Conservation (phyloP, 2,329 filamentous ascomycete species). For the Catunica adiposa region DNA sequence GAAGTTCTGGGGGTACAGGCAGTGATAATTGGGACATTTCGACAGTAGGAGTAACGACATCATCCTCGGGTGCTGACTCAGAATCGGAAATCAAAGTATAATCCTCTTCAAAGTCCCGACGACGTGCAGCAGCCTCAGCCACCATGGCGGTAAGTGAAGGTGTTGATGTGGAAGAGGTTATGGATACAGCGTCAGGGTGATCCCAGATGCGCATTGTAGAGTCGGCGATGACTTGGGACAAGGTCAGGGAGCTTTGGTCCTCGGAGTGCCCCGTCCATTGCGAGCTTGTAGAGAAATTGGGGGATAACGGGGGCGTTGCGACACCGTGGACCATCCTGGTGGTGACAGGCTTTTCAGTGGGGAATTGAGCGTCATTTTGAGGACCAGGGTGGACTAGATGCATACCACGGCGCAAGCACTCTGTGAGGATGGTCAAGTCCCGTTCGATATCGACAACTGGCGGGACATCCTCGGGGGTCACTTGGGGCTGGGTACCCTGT, state of each 20-base stretch:
- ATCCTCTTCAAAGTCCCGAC: not conserved
- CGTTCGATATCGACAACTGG: slow-evolving; percentile 9
- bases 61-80: not conserved
- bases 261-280: not conserved
- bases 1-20: not conserved
- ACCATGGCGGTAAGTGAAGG: not conserved
- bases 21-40: not conserved
- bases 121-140: not conserved
- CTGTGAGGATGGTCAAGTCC: slow-evolving; percentile 5
- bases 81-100: not conserved
- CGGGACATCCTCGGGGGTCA: not conserved
- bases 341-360: not conserved
- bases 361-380: not conserved
- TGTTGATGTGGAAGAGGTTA: not conserved
- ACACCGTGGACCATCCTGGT: not conserved
- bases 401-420: slow-evolving; percentile 9
- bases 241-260: not conserved
- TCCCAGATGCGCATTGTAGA: not conserved
- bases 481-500: not conserved
- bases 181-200: not conserved
- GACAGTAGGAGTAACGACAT: not conserved
- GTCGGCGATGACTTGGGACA: not conserved
- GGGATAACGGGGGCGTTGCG: not conserved
- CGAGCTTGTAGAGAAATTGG: not conserved
- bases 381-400: not conserved